Evolutionary conservation across 345 rosid species (phyloP).

Genomic region (Raphanus raphanistrum): DNA sequence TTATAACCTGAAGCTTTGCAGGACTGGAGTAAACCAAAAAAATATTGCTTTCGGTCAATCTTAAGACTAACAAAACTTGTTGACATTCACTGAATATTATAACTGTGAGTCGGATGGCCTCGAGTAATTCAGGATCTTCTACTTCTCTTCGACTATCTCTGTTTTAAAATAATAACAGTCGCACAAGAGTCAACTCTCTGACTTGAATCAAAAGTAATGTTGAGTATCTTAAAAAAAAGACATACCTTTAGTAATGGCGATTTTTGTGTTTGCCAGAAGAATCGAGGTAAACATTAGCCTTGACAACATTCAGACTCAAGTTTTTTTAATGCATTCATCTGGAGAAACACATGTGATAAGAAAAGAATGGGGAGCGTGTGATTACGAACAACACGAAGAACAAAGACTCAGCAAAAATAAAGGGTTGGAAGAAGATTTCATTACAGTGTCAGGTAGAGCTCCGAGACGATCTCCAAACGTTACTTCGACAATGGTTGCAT

Average conservation of each 20-base stretch:
- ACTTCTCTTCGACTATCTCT: too few species aligned
- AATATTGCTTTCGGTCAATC: neutral
- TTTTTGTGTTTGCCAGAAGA: slow-evolving; percentile 93
- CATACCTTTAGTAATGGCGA: slow-evolving; percentile 33
- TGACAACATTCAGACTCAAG: slow-evolving; percentile 87
- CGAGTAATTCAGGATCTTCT: too few species aligned
- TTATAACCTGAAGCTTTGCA: neutral
- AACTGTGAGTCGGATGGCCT: too few species aligned
- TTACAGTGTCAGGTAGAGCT: slow-evolving; percentile 90
- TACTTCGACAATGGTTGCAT: slow-evolving; percentile 81
- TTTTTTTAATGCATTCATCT: slow-evolving; percentile 88
- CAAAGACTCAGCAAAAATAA: neutral
- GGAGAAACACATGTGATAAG: slow-evolving; percentile 29
- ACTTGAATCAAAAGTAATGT: neutral
- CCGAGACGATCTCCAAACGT: slow-evolving; percentile 99
- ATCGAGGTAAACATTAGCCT: slow-evolving; percentile 85
- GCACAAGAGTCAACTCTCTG: too few species aligned
- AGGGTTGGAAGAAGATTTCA: neutral
- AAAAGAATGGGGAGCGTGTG: neutral
- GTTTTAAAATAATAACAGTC: too few species aligned
- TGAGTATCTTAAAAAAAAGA: neutral
- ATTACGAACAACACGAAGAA: too few species aligned
- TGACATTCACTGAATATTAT: neutral
- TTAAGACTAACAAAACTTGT: neutral
- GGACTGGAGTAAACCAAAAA: neutral